Base-by-base conservation (phyloP, 768 basidiomycete species). In the Pisolithus marmoratus region DNA sequence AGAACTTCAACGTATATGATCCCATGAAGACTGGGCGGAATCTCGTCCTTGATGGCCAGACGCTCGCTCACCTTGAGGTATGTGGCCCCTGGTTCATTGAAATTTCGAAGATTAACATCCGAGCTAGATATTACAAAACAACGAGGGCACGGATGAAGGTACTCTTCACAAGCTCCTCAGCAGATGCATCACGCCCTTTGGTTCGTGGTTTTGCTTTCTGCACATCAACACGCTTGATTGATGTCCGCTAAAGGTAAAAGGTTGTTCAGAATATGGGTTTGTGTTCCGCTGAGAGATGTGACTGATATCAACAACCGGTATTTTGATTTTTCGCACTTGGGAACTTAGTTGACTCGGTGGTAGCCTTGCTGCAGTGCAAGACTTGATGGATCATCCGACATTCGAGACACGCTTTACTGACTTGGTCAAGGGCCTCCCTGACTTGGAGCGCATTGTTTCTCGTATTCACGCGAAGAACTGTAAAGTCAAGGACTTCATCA, bases 1-100 rank as follows among this genome's bases (percentile, higher is more conserved):
- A 84, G 72, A 98, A 98, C 64, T 99, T 99, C 78, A 94, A 97
- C 59, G 77, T 96, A 37, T 96, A 95, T 63, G 93, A 97, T 67
- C 96, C 96, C 0, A 92, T 97, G 82, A 85, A 87, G 64, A 78
- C 79, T 54, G 94, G 93, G n/a, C 77, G 85, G 63, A 89, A 84
- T 24, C 70, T 98, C 50, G 78, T 90, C 0, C 75, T 99, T 40
- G 94, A 99, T 67, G 96, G 96, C 3, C 94, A 97, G 66, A 94
- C 93, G 0, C 75, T 99, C 49, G 88, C 91, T 15, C 96, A 99
- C 65, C 77, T 99, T 55, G 96, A 99, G 76, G 92, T 94, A 48
- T 40, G 67, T 59, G 19, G 22, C 36, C 14, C 2, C 24, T 8
- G 24, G 14, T 40, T 14, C 11, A 22, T 47, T 20, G 17, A 5